Percentiles rank a stretch among this genome's conserved stretches.
phyloP scores from a whole-genome alignment of 495 filamentous ascomycete species.

The Neurospora sp. region DNA sequence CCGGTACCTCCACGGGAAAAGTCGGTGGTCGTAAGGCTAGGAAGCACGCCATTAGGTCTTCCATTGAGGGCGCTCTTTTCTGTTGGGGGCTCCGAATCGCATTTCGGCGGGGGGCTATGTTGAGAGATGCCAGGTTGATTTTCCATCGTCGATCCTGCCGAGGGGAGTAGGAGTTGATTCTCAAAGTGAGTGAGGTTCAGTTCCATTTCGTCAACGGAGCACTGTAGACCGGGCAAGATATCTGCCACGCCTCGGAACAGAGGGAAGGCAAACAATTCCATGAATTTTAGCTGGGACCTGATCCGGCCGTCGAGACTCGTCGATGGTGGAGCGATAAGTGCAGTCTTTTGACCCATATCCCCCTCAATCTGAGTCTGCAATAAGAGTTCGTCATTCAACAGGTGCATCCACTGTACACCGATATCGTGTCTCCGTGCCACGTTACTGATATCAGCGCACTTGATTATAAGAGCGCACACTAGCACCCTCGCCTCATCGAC shows the following conservation, averaged over 20 bases:
- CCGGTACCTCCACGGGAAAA: slow-evolving; percentile 21
- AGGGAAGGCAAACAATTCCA: slow-evolving; percentile 88
- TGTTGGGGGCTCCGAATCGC: slow-evolving; percentile 7
- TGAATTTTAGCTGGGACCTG: slow-evolving; percentile 84
- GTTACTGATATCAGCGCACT: slow-evolving; percentile 98
- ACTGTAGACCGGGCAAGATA: slow-evolving; percentile 71
- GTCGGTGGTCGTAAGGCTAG: slow-evolving; percentile 15
- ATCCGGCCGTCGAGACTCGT: slow-evolving; percentile 76
- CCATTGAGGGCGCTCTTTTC: neutral
- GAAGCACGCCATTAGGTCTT: slow-evolving; percentile 24
- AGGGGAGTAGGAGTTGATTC: slow-evolving; percentile 34
- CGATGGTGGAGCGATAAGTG: slow-evolving; percentile 75
- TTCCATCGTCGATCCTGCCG: slow-evolving; percentile 3
- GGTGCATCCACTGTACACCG: slow-evolving; percentile 78
- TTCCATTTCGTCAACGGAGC: slow-evolving; percentile 70
- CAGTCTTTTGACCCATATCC: slow-evolving; percentile 75
- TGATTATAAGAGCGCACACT: slow-evolving; percentile 81
- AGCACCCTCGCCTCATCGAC: slow-evolving; percentile 64
- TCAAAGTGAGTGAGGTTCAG: slow-evolving; percentile 67
- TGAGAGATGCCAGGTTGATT: slow-evolving; percentile 5
- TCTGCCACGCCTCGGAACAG: slow-evolving; percentile 80
- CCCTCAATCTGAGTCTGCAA: slow-evolving; percentile 87
- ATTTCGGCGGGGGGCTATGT: neutral
- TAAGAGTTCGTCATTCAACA: slow-evolving; percentile 87
- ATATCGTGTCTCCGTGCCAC: slow-evolving; percentile 78